Percentiles rank a stretch among this genome's conserved stretches.
These are phyloP conservation scores for Lyophyllum decastes DNA, from an alignment of 768 basidiomycete species.

Conservation along the genomic window DNA sequence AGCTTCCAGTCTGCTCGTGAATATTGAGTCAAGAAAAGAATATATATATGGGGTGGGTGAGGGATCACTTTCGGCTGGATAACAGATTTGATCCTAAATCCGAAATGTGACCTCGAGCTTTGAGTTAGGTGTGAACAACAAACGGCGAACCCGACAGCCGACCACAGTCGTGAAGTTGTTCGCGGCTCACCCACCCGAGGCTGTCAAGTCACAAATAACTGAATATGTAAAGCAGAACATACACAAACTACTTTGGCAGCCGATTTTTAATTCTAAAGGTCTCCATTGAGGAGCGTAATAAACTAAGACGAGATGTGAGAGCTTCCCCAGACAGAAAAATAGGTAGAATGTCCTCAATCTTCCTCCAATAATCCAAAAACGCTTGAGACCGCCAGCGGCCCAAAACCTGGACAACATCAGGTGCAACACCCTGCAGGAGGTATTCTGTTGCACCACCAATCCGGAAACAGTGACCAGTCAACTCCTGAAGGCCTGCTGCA, in stretches of 20 bases:
- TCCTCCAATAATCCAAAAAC: slow-evolving; percentile 9
- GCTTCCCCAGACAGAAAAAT: background rate
- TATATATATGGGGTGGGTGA: too few relatives aligned
- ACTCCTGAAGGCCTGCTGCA: background rate
- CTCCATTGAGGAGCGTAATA: background rate
- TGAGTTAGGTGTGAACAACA: too few relatives aligned
- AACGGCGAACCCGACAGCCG: background rate
- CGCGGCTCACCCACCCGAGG: background rate
- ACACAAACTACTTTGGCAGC: background rate
- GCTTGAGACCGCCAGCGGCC: slow-evolving; percentile 7
- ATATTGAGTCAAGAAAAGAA: too few relatives aligned
- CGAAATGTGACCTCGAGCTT: too few relatives aligned
- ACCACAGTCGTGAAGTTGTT: background rate
- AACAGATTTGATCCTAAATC: too few relatives aligned
- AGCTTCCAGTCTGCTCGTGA: too few relatives aligned
- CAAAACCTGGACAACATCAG: background rate
- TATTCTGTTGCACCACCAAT: slow-evolving; percentile 4
- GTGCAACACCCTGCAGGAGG: background rate
- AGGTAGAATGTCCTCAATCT: slow-evolving; percentile 6
- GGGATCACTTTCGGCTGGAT: too few relatives aligned
- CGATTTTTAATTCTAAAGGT: background rate
- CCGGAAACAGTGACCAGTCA: slow-evolving; percentile 2
- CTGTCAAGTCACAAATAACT: background rate
- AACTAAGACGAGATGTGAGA: background rate
- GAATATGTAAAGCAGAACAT: background rate